Conservation (phyloP, 805 yeast genomes). For the Naumovozyma castellii region DNA sequence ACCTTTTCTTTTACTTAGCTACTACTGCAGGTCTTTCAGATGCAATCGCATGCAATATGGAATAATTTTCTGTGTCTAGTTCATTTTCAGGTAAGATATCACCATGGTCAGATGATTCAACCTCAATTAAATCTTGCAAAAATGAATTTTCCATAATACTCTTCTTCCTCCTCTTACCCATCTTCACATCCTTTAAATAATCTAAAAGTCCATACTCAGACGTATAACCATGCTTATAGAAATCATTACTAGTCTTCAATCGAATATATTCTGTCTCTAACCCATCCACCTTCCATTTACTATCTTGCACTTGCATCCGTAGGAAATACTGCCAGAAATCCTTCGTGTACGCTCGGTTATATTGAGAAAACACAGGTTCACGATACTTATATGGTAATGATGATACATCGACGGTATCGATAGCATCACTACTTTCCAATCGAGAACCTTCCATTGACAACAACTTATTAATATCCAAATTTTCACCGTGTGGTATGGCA, state of each 20-base stretch:
- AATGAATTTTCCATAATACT: slow-evolving; percentile 15
- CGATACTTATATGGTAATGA: slow-evolving; percentile 16
- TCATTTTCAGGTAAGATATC: no score
- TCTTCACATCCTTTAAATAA: slow-evolving; percentile 15
- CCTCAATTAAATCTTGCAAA: slow-evolving; percentile 1
- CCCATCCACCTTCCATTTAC: slow-evolving; percentile 16
- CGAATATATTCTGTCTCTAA: slow-evolving; percentile 20
- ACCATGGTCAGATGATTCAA: no score
- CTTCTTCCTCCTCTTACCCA: slow-evolving; percentile 13
- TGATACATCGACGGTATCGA: slow-evolving; percentile 15
- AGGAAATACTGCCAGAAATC: slow-evolving; percentile 21
- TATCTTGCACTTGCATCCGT: slow-evolving; percentile 24
- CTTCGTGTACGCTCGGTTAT: slow-evolving; percentile 22
- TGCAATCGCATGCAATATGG: background rate
- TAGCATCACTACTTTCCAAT: slow-evolving; percentile 12
- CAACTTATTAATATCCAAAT: slow-evolving; percentile 49
- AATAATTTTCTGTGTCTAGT: background rate
- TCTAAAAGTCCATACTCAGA: slow-evolving; percentile 17
- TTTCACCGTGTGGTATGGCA: slow-evolving; percentile 71
- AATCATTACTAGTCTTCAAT: slow-evolving; percentile 7
- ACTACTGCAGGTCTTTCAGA: background rate
- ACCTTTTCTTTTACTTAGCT: background rate
- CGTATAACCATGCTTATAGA: slow-evolving; percentile 6
- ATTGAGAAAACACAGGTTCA: slow-evolving; percentile 25
- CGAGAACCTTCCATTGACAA: slow-evolving; percentile 32